Conservation (phyloP, 179 eudicot genomes). For the Carnegiea gigantea region DNA sequence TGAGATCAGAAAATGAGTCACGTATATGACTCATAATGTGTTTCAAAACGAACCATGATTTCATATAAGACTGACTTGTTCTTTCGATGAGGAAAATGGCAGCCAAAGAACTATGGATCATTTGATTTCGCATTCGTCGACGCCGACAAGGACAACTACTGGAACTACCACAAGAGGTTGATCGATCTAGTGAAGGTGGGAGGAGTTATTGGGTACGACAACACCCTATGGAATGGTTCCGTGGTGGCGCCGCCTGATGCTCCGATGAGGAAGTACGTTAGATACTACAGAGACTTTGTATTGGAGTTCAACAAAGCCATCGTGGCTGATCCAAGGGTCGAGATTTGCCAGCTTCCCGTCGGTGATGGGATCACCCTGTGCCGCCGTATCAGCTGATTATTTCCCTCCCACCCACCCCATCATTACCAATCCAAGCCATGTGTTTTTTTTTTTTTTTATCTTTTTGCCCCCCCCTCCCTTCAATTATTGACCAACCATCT, state of each 20-base stretch:
- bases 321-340: conserved; percentile 61
- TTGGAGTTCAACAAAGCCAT: conserved; percentile 59
- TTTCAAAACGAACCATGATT: no score
- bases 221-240: conserved; percentile 47
- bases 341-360: conserved; percentile 66
- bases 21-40: no score
- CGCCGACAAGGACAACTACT: conserved; percentile 89
- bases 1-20: no score
- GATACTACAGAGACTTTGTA: conserved; percentile 60
- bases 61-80: no score
- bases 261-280: conserved; percentile 56
- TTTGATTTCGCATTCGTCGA: conserved; percentile 82
- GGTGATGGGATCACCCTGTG: conserved; percentile 74
- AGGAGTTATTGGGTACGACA: conserved; percentile 14
- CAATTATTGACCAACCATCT: background rate
- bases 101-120: conserved; percentile 65
- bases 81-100: background rate
- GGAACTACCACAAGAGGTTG: conserved; percentile 32
- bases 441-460: background rate
- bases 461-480: background rate
- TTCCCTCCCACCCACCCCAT: background rate
- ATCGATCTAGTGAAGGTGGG: conserved; percentile 5
- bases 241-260: conserved; percentile 62
- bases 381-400: conserved; percentile 36
- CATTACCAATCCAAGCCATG: background rate